These are phyloP conservation scores for Bipolaris bicolor DNA, from an alignment of 2,329 filamentous ascomycete genomes.

Conservation along the genomic window DNA sequence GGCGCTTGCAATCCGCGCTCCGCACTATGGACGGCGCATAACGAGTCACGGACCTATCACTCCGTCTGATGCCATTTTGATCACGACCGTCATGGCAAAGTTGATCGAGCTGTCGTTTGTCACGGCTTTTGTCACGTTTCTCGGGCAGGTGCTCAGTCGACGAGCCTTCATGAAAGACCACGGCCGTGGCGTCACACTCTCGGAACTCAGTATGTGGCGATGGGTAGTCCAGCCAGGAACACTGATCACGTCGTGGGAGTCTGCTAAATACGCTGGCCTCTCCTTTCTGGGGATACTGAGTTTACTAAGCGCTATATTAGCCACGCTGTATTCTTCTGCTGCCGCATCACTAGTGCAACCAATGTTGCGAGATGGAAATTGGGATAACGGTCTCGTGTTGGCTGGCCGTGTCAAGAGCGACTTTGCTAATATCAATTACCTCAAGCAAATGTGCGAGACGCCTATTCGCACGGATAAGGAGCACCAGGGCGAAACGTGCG, in stretches of 20 bases:
- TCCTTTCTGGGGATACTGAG: slow-evolving; percentile 70
- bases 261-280: slow-evolving; percentile 66
- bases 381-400: slow-evolving; percentile 56
- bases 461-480: slow-evolving; percentile 60
- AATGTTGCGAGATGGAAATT: slow-evolving; percentile 66
- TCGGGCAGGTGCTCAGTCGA: slow-evolving; percentile 77
- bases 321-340: slow-evolving; percentile 77
- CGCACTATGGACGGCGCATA: slow-evolving; percentile 66
- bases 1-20: slow-evolving; percentile 65
- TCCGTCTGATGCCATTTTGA: slow-evolving; percentile 68
- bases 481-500: slow-evolving; percentile 62
- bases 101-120: slow-evolving; percentile 79
- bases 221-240: slow-evolving; percentile 72
- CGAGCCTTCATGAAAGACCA: slow-evolving; percentile 65
- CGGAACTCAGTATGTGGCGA: slow-evolving; percentile 77
- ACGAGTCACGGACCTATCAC: slow-evolving; percentile 59
- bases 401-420: slow-evolving; percentile 63
- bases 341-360: slow-evolving; percentile 74
- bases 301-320: slow-evolving; percentile 67
- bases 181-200: slow-evolving; percentile 70
- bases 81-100: slow-evolving; percentile 75
- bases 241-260: slow-evolving; percentile 71
- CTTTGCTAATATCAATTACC: slow-evolving; percentile 68
- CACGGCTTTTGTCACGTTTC: slow-evolving; percentile 74
- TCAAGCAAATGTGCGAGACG: slow-evolving; percentile 64